These are phyloP conservation scores for Elongisporangium undulatum DNA, from an alignment of 352 stramenopile genomes.

Conservation along the genomic window DNA sequence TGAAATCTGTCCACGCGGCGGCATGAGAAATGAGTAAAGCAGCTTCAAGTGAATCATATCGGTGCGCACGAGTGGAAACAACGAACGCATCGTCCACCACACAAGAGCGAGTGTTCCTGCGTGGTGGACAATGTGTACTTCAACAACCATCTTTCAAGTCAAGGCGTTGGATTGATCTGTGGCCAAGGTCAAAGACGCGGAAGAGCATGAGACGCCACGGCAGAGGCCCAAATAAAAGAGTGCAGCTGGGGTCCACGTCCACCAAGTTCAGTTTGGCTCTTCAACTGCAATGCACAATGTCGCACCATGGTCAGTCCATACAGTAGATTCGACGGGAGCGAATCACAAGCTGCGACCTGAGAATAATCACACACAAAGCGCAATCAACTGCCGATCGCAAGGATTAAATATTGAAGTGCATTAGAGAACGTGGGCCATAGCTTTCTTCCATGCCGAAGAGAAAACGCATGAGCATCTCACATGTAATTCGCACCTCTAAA, in stretches of 20 bases:
- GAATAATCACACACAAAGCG: not conserved
- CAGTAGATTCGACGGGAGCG: not conserved
- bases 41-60: not conserved
- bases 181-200: not conserved
- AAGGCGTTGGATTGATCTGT: not conserved
- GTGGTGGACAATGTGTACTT: not conserved
- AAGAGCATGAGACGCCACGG: not conserved
- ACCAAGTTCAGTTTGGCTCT: not conserved
- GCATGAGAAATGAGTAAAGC: not conserved
- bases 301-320: not conserved
- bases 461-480: not conserved
- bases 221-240: not conserved
- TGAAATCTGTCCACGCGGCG: too few relatives aligned
- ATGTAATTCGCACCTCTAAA: too few relatives aligned
- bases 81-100: not conserved
- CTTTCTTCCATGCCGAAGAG: not conserved
- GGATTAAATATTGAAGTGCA: too few relatives aligned
- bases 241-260: not conserved
- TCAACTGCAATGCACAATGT: not conserved
- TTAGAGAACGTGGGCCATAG: too few relatives aligned
- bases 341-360: not conserved
- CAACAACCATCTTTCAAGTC: not conserved
- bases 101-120: not conserved
- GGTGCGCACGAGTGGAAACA: not conserved
- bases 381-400: not conserved